Percentiles rank a stretch among this genome's conserved stretches.
phyloP scores from a whole-genome alignment of 169 alveolate genomes.

The Plasmodium vinckei region DNA sequence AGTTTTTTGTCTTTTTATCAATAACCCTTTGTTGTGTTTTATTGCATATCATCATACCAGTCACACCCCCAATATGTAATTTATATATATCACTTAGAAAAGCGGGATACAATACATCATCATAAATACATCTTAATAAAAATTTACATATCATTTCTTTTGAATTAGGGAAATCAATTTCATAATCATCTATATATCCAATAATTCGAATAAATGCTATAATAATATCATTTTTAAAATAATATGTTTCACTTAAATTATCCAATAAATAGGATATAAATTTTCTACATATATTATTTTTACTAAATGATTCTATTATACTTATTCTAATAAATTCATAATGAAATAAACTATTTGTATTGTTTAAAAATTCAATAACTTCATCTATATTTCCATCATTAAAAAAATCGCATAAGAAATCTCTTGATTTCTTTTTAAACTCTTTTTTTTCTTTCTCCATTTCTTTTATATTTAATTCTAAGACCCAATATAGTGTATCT shows the following conservation, averaged over 20 bases:
- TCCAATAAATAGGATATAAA: constrained; percentile 52
- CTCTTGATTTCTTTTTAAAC: constrained; percentile 61
- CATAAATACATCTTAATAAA: constrained; percentile 66
- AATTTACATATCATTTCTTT: constrained; percentile 74
- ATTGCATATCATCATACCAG: constrained; percentile 75
- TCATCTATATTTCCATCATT: constrained; percentile 74
- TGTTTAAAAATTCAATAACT: constrained; percentile 66
- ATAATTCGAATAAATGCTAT: constrained; percentile 72
- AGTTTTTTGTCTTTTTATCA: constrained; percentile 42
- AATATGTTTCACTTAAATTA: constrained; percentile 50
- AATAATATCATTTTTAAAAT: constrained; percentile 47
- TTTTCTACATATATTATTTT: constrained; percentile 72
- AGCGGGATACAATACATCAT: constrained; percentile 71
- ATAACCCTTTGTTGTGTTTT: constrained; percentile 71
- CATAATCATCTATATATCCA: constrained; percentile 75
- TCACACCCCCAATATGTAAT: constrained; percentile 73
- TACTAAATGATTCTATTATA: constrained; percentile 69
- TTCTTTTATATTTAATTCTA: constrained; percentile 56
- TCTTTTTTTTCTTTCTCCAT: constrained; percentile 68
- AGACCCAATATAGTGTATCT: constrained; percentile 61
- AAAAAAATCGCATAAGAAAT: constrained; percentile 64
- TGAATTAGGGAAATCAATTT: constrained; percentile 70
- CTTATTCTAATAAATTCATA: constrained; percentile 74
- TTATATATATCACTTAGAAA: constrained; percentile 65
- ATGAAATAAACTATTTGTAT: constrained; percentile 56